These are phyloP conservation scores for Penicillium pancosmium DNA, from an alignment of 495 filamentous ascomycete species.

Conservation along the genomic window DNA sequence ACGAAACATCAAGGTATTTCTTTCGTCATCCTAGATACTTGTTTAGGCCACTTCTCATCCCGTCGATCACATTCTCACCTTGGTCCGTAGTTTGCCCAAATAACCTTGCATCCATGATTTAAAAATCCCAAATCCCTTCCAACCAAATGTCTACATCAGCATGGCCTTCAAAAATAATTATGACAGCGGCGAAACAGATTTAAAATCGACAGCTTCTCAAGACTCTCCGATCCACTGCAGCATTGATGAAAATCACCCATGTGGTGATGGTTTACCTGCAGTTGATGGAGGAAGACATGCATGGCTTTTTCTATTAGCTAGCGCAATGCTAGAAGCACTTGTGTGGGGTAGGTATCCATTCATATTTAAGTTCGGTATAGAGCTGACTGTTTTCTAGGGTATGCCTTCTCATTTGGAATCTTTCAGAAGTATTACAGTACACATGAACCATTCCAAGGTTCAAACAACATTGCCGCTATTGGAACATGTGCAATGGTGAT, in stretches of 20 bases:
- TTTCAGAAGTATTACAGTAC: conserved; percentile 60
- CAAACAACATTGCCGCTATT: conserved; percentile 45
- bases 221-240: not conserved
- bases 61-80: too few relatives aligned
- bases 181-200: not conserved
- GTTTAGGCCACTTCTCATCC: too few relatives aligned
- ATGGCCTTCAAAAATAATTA: not conserved
- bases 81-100: not conserved
- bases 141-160: not conserved
- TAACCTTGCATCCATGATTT: not conserved
- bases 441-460: conserved; percentile 47
- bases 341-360: conserved; percentile 58
- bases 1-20: too few relatives aligned
- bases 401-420: conserved; percentile 63
- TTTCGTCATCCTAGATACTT: too few relatives aligned
- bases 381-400: conserved; percentile 45
- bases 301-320: conserved; percentile 64
- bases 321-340: conserved; percentile 62
- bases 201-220: not conserved
- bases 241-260: not conserved
- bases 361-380: not conserved
- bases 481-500: conserved; percentile 49
- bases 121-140: not conserved
- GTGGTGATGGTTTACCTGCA: conserved; percentile 41
- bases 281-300: conserved; percentile 63